Evolutionary conservation across 1,139 yeast species (phyloP), one percentile per base, ranked within the genome.

Genomic region (Pichia kudriavzevii): DNA sequence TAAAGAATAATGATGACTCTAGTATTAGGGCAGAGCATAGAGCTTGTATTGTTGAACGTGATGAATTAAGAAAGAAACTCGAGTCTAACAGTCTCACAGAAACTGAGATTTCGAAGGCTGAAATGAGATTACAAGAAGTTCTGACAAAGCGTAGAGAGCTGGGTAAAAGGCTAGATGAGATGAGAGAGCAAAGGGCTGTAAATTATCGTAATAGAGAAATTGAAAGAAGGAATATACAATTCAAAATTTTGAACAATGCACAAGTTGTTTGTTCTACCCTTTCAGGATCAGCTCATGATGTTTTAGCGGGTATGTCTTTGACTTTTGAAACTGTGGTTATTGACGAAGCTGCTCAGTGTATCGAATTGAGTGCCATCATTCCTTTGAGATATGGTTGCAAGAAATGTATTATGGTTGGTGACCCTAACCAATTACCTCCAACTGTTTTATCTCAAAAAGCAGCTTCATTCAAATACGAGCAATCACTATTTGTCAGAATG

Each of bases 341-440:
- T 46, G 99, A 93, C 65, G 99, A 93, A 58, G 98, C 98, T 1
- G 94, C 97, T 52, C 99, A 93, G 58, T 82, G 95, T 74, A 91
- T 93, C 30, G 99, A 93, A 54, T 58, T 91, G 30, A 84, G 95
- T 9, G 84, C 95, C 0, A 70, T 93, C 22, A 91, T 91, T 50
- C 99, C 99, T 0, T 66, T 93, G 46, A 69, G 95, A 52, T 93
- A 88, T 56, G 98, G 98, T 2, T 84, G 95, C 50, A 77, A 70
- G 43, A 76, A 78, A 39, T 88, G 97, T 63, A 80, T 93, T 33
- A 84, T 93, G 95, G 99, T 93, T 34, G 99, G 99, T 53, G 99
- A 93, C 64, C 98, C 98, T 3, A 88, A 91, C 55, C 99, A 93
- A 62, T 69, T 93, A 43, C 99, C 98, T 0, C 99, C 99, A 1